Evolutionary conservation across 441 rosid genomes (phyloP), one percentile per base, ranked within the genome.

Genomic region (Pelargonium citronellum): DNA sequence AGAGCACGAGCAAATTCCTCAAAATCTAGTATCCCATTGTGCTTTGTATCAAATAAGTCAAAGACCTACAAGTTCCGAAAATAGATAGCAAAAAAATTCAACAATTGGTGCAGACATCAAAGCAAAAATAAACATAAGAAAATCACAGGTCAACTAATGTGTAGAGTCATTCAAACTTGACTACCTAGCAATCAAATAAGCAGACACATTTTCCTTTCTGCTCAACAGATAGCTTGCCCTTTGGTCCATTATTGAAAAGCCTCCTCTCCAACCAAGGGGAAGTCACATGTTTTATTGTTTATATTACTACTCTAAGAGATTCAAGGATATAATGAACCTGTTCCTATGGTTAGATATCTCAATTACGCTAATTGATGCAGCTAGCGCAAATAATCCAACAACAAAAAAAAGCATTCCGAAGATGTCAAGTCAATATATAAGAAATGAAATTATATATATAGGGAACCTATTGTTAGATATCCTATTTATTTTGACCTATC

Each of bases 1-100:
- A 93, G 91, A 66, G 97, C 96, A 71, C 89, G 96, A 7, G 96
- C 96, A 83, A 94, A 94, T 82, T 91, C 97, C 80, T 94, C 98
- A 58, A 94, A 94, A 63, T 95, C 98, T 30, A 94, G 83, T 72
- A 94, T 90, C 71, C 98, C 97, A 83, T 91, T 91, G 78, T 94
- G 98, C 73, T 90, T 94, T 70, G 92, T 88, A 79, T 93, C 97
- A 73, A 93, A 91, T 85, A 94, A 82, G 80, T 91, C 97, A 70
- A 94, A 94, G 24, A 93, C 98, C 98, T 93, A 58, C 64, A 58
- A 8, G 22, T 58, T 20, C 64, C 53, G 13, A 39, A 57, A 69
- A 73, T 58, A 43, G 64, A 19, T 58, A 10, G 24, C 64, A 53
- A 57, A 57, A 16, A 19, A 57, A 2, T 39, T 39, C 30, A 58